A percentile compares a stretch with the other conserved stretches of the same genome.
Evolutionary conservation across 495 filamentous ascomycete species (phyloP).

Genomic region (Hypoxylon fragiforme): DNA sequence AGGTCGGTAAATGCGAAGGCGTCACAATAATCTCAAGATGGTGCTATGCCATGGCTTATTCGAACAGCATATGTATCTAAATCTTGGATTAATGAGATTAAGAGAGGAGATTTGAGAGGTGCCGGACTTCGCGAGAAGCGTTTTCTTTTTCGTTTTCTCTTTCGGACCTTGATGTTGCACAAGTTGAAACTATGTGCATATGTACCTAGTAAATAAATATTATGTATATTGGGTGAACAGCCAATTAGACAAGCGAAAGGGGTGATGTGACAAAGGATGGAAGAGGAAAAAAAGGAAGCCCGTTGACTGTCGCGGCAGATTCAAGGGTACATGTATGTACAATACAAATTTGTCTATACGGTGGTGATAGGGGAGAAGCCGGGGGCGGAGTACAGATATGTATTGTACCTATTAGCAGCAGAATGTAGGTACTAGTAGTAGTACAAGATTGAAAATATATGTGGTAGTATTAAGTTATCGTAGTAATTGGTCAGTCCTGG

Average conservation of each 20-base stretch:
- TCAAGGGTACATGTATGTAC: background rate
- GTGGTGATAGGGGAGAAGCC: background rate
- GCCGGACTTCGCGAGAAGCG: background rate
- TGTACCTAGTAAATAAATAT: too few species aligned
- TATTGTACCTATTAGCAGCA: background rate
- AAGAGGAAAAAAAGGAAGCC: slow-evolving; percentile 27
- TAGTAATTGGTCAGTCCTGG: background rate
- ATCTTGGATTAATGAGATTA: background rate
- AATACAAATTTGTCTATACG: background rate
- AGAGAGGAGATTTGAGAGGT: background rate
- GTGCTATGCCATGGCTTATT: slow-evolving; percentile 19
- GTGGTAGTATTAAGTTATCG: too few species aligned
- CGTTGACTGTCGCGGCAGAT: slow-evolving; percentile 18
- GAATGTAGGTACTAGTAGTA: background rate
- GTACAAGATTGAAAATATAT: background rate
- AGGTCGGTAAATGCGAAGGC: slow-evolving; percentile 4
- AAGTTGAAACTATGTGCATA: slow-evolving; percentile 16
- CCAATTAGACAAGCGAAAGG: slow-evolving; percentile 21
- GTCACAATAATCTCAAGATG: slow-evolving; percentile 10
- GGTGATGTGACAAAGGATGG: slow-evolving; percentile 18
- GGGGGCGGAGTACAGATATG: slow-evolving; percentile 5
- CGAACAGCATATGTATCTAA: slow-evolving; percentile 3
- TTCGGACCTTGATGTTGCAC: slow-evolving; percentile 15
- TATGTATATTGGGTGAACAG: slow-evolving; percentile 16
- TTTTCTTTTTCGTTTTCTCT: slow-evolving; percentile 9